Base-by-base conservation (phyloP, 345 rosid genomes). In the Crucihimalaya himalaica region DNA sequence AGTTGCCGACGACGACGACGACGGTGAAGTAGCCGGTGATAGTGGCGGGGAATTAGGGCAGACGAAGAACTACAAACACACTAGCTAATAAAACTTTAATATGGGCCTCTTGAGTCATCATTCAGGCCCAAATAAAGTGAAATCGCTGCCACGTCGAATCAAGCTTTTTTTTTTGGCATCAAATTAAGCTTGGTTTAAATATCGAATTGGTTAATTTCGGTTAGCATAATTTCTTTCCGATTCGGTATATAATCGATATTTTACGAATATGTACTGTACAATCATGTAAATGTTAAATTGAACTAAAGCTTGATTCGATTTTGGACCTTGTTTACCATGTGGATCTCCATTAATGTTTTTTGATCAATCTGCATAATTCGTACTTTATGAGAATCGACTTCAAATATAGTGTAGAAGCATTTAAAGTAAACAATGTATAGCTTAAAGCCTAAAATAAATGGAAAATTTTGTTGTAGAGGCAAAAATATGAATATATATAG, bases 1-100 rank as follows among this genome's bases (percentile, higher is more conserved):
- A 59, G 34, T 20, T 3, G 4, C 52, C 43, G 58, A 0, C 70
- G 42, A 10, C 25, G 23, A 21, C 25, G 68, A 48, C 68, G 65
- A 62, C 47, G 73, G 57, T 2, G 37, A 40, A 59, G 40, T 40
- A n/a, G 57, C 70, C 70, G 74, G 65, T 0, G 15, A 32, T 31
- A 46, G 7, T 34, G 48, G 63, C 52, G 43, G 42, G 29, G 25
- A 28, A 63, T 19, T 55, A 76, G 75, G 66, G 75, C 37, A 62
- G 70, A 62, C 31, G 18, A 25, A 43, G 46, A 15, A 58, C 7
- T 27, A 37, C 21, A 53, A 20, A 37, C 25, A 8, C 25, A 29
- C 13, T 14, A 29, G 51, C 20, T 19, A 34, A 66, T 3, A 0
- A 35, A 27, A 5, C 50, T n/a, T n/a, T 13, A 45, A 42, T 0